Conservation (phyloP, 139 green algal species). For the Chlamydomonas schloesseri region DNA sequence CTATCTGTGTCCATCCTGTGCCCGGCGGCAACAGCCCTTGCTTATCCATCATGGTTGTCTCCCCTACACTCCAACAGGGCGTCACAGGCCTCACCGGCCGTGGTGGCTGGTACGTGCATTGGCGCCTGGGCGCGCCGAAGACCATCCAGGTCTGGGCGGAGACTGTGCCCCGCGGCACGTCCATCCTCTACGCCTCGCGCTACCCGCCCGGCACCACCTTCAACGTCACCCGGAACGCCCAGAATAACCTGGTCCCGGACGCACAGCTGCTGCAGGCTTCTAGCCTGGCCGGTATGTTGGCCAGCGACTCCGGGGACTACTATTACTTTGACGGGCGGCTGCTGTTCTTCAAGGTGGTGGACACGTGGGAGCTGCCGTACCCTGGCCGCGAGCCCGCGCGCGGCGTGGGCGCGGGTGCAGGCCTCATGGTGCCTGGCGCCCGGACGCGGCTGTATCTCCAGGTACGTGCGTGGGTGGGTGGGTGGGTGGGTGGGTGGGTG, state of each 20-base stretch:
- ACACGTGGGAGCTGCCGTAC: too few relatives aligned
- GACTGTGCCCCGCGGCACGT: slow-evolving; percentile 40
- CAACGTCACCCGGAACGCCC: slow-evolving; percentile 21
- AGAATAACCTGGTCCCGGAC: background rate
- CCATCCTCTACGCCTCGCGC: slow-evolving; percentile 57
- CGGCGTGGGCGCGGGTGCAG: too few relatives aligned
- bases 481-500: too few relatives aligned
- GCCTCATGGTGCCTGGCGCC: too few relatives aligned
- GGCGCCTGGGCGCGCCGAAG: background rate
- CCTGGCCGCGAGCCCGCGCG: too few relatives aligned
- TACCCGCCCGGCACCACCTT: slow-evolving; percentile 55
- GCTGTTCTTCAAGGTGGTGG: too few relatives aligned
- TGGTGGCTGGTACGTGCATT: slow-evolving; percentile 1
- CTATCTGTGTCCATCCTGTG: too few relatives aligned
- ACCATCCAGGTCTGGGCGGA: background rate
- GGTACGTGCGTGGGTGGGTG: too few relatives aligned
- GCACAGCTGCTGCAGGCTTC: background rate
- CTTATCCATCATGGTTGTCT: too few relatives aligned
- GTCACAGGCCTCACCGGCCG: background rate
- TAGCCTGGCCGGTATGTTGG: background rate
- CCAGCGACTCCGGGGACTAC: background rate
- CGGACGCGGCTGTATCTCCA: too few relatives aligned
- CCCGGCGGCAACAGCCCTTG: too few relatives aligned
- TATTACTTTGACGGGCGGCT: background rate
- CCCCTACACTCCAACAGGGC: background rate